These are phyloP conservation scores for Mycosarcoma mackinlayi DNA, from an alignment of 1,284 basidiomycete species.

Conservation along the genomic window DNA sequence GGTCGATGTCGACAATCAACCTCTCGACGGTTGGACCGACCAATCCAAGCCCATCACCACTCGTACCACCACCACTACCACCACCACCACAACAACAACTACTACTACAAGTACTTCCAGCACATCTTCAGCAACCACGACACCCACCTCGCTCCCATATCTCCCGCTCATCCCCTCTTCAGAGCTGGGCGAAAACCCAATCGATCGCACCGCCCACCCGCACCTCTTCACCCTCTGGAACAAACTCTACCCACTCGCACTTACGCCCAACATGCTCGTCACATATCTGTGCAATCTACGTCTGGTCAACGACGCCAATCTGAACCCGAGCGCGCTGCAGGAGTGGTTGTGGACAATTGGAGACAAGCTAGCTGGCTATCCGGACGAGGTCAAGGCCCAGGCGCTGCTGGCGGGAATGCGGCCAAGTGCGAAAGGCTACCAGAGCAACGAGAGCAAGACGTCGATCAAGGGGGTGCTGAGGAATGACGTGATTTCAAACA, in stretches of 20 bases:
- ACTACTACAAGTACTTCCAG: too few species aligned
- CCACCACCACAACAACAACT: neutral
- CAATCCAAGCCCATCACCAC: neutral
- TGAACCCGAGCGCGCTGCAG: slow-evolving; percentile 27
- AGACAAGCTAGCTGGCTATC: slow-evolving; percentile 23
- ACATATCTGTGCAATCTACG: slow-evolving; percentile 19
- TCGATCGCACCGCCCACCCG: slow-evolving; percentile 23
- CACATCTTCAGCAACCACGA: too few species aligned
- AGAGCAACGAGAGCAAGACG: neutral
- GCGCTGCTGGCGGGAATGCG: slow-evolving; percentile 16
- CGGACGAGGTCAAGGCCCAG: slow-evolving; percentile 19
- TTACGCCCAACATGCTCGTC: slow-evolving; percentile 12
- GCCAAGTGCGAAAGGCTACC: neutral
- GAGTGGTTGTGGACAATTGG: slow-evolving; percentile 23
- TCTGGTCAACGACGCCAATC: slow-evolving; percentile 6
- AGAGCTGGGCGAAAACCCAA: slow-evolving; percentile 41
- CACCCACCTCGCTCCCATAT: neutral
- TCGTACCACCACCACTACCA: neutral
- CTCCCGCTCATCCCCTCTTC: slow-evolving; percentile 22
- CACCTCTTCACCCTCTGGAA: slow-evolving; percentile 19
- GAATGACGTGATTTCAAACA: too few species aligned
- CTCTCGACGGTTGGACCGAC: slow-evolving; percentile 13
- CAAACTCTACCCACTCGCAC: slow-evolving; percentile 3
- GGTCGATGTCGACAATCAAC: slow-evolving; percentile 17
- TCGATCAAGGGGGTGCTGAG: neutral